Conservation (phyloP, 2,329 filamentous ascomycete species). For the Aphanocladium album region DNA sequence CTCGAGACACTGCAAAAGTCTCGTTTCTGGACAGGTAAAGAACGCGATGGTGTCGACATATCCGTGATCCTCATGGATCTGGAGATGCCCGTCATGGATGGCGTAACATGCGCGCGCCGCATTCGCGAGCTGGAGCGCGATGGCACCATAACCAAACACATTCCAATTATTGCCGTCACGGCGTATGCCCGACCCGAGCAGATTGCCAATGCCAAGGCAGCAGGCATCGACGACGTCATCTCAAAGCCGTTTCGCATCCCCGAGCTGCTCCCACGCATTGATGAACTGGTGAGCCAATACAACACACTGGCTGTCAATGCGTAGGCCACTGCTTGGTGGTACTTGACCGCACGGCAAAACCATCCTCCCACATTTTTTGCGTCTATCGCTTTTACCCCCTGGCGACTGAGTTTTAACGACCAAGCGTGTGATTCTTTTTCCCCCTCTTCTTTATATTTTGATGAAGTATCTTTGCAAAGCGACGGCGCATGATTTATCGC, state of each 20-base stretch:
- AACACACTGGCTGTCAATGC: constrained; percentile 13
- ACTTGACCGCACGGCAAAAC: no score
- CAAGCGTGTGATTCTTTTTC: neutral
- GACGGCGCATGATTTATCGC: neutral
- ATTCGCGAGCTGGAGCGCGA: constrained; percentile 64
- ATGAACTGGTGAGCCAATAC: constrained; percentile 46
- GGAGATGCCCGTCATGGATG: constrained; percentile 82
- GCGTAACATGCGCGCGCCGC: constrained; percentile 63
- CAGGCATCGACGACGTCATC: constrained; percentile 74
- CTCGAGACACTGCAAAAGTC: constrained; percentile 53
- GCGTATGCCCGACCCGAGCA: constrained; percentile 74
- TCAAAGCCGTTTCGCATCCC: constrained; percentile 75
- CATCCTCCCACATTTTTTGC: neutral
- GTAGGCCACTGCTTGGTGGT: neutral
- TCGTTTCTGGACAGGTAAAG: constrained; percentile 49
- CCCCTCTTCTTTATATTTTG: neutral
- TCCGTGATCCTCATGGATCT: constrained; percentile 74
- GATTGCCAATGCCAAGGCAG: constrained; percentile 63
- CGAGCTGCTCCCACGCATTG: constrained; percentile 64
- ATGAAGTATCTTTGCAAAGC: neutral
- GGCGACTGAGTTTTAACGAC: neutral
- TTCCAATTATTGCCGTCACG: constrained; percentile 80
- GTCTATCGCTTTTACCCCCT: neutral
- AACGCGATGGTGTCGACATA: constrained; percentile 46
- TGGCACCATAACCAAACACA: constrained; percentile 56